Evolutionary conservation across 257 asterid species (phyloP).

Genomic region (Haberlea rhodopensis): DNA sequence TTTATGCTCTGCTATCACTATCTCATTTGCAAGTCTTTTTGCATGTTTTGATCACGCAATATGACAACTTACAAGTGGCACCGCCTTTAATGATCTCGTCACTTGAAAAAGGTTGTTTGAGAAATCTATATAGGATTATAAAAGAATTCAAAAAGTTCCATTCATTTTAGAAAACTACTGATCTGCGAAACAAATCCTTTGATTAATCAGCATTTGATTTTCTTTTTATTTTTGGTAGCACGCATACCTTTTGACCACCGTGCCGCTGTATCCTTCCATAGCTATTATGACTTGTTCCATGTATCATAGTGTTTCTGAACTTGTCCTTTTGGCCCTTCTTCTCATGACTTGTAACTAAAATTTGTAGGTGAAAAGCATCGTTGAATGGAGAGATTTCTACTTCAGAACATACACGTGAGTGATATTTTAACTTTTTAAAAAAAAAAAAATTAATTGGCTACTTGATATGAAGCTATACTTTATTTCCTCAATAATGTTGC

Average conservation of each 20-base stretch:
- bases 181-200: too few relatives aligned
- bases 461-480: too few relatives aligned
- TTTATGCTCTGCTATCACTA: slow-evolving; percentile 1
- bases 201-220: too few relatives aligned
- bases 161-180: too few relatives aligned
- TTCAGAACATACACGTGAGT: slow-evolving; percentile 64
- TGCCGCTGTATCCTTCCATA: slow-evolving; percentile 1
- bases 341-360: slow-evolving; percentile 13
- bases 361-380: slow-evolving; percentile 75
- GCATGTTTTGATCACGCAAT: slow-evolving; percentile 1
- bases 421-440: slow-evolving; percentile 10
- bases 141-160: too few relatives aligned
- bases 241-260: neutral
- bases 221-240: neutral
- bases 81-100: neutral
- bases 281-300: neutral
- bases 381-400: slow-evolving; percentile 95
- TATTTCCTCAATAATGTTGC: neutral
- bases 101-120: slow-evolving; percentile 5
- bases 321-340: slow-evolving; percentile 14
- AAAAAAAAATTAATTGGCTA: neutral
- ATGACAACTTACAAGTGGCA: slow-evolving; percentile 4
- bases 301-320: slow-evolving; percentile 18
- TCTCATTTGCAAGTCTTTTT: slow-evolving; percentile 11
- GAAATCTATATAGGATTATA: neutral